phyloP scores from a whole-genome alignment of 2,329 filamentous ascomycete genomes.

The Botrytis pseudocinerea region DNA sequence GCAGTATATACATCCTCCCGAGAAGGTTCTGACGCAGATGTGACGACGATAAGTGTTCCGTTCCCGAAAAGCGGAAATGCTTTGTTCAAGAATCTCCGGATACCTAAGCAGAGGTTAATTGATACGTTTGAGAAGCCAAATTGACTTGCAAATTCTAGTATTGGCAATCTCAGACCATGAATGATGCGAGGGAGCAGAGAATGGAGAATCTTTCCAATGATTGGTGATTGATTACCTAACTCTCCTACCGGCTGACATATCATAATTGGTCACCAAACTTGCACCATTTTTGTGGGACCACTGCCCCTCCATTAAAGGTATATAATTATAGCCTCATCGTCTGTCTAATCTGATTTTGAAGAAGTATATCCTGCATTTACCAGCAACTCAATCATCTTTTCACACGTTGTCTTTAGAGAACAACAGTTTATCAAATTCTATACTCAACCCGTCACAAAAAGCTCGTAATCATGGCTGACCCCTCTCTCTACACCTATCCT shows the following conservation, averaged over 20 bases:
- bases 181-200: neutral
- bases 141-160: neutral
- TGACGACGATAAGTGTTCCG: neutral
- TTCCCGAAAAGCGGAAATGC: neutral
- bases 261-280: neutral
- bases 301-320: neutral
- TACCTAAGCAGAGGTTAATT: neutral
- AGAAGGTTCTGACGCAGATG: neutral
- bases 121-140: neutral
- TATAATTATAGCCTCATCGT: neutral
- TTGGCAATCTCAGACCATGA: neutral
- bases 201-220: neutral
- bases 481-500: conserved; percentile 51
- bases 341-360: neutral
- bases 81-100: neutral
- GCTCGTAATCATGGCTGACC: conserved; percentile 48
- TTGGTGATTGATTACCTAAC: neutral
- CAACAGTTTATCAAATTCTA: neutral
- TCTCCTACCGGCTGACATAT: neutral
- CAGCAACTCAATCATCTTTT: neutral
- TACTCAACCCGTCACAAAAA: neutral
- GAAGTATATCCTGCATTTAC: neutral
- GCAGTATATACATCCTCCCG: neutral
- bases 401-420: neutral
- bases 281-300: conserved; percentile 8